phyloP scores from a whole-genome alignment of 163 green algal genomes.

The Chlamydomonas reinhardtii region DNA sequence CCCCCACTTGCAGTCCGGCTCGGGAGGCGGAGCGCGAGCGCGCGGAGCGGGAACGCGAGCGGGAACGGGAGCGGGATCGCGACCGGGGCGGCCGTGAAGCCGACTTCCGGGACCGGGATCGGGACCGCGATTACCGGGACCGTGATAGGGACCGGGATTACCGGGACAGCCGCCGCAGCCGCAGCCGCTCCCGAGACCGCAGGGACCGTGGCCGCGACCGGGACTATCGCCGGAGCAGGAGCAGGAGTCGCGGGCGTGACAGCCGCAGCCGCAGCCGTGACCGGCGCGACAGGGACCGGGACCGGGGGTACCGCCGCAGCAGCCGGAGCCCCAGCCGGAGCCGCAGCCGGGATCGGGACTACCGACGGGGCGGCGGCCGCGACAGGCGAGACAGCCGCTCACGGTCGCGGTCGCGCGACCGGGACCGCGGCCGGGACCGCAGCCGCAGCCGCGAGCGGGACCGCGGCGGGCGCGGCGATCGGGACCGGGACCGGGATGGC shows the following conservation, averaged over 20 bases:
- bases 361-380: not conserved
- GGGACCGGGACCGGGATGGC: slow-evolving; percentile 31
- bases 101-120: slow-evolving; percentile 13
- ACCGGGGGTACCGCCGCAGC: not conserved
- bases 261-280: not conserved
- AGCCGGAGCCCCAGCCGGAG: not conserved
- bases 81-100: slow-evolving; percentile 47
- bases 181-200: not conserved
- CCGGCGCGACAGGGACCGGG: slow-evolving; percentile 22
- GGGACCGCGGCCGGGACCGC: not conserved
- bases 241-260: not conserved
- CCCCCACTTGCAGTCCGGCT: too few species aligned
- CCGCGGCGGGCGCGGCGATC: not conserved
- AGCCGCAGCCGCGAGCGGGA: not conserved
- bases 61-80: slow-evolving; percentile 55
- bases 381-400: not conserved
- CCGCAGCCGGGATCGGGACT: slow-evolving; percentile 4
- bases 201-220: not conserved
- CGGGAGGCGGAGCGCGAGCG: slow-evolving; percentile 27
- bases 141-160: not conserved
- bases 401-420: not conserved
- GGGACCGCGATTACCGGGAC: not conserved
- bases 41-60: not conserved
- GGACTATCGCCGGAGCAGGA: slow-evolving; percentile 14
- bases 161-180: not conserved